phyloP scores from a whole-genome alignment of 1,284 basidiomycete genomes.

The Trametes hirsuta region DNA sequence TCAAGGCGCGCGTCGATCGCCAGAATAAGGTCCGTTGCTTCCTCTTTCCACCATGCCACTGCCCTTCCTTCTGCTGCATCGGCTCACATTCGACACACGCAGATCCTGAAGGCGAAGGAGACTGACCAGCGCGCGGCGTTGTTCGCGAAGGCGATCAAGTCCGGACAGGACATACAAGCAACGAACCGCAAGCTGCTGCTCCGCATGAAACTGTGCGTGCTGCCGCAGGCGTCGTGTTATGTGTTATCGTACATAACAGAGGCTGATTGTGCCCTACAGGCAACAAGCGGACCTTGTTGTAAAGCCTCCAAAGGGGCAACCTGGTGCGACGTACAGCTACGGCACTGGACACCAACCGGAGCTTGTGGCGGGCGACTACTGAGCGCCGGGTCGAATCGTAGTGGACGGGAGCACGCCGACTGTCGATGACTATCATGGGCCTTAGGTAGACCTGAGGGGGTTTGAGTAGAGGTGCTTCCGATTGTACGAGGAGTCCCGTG shows the following conservation, averaged over 20 bases:
- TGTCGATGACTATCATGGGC: not conserved
- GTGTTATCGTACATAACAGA: not conserved
- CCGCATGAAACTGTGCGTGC: constrained; percentile 72
- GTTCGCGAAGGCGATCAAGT: constrained; percentile 73
- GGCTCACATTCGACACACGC: not conserved
- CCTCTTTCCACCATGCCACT: not conserved
- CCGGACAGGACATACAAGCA: constrained; percentile 68
- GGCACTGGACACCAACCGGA: not conserved
- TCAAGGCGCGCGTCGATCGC: constrained; percentile 80
- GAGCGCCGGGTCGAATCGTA: not conserved
- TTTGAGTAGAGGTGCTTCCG: not conserved
- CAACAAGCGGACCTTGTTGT: constrained; percentile 71
- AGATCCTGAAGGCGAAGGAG: constrained; percentile 77
- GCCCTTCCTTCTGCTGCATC: not conserved
- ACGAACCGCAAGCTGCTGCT: constrained; percentile 76
- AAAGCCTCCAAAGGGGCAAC: constrained; percentile 27
- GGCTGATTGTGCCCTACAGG: constrained; percentile 37
- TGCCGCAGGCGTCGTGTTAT: constrained; percentile 4
- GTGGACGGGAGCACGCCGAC: not conserved
- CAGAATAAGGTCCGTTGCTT: constrained; percentile 65
- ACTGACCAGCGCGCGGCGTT: constrained; percentile 74
- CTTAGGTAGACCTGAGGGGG: not conserved
- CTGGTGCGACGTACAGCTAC: not conserved
- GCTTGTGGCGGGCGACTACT: constrained; percentile 3
- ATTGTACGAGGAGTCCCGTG: not conserved